These are phyloP conservation scores for Moesziomyces sp. DNA, from an alignment of 1,284 basidiomycete species.

Conservation along the genomic window DNA sequence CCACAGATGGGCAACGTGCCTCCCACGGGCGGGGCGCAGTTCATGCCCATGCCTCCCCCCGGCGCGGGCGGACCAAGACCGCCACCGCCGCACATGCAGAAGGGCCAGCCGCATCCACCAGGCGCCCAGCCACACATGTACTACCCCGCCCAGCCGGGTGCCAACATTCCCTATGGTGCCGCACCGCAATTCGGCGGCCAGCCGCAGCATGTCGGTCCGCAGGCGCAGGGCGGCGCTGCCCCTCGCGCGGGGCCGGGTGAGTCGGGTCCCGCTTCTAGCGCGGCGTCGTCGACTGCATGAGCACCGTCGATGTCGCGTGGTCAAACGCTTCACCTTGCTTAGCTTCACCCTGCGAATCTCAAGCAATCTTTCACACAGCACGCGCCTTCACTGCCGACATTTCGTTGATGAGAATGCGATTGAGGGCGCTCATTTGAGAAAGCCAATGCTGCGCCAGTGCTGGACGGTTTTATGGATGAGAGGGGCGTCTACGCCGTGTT, in stretches of 20 bases:
- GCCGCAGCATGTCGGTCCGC: conserved; percentile 13
- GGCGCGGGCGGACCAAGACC: conserved; percentile 37
- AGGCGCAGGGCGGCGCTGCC: conserved; percentile 10
- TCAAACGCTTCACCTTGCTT: too few species aligned
- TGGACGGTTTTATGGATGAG: conserved; percentile 32
- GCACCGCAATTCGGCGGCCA: conserved; percentile 30
- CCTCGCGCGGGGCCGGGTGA: conserved; percentile 13
- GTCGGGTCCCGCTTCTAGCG: conserved; percentile 29
- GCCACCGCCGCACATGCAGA: conserved; percentile 42
- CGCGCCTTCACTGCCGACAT: too few species aligned
- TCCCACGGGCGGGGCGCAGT: conserved; percentile 32
- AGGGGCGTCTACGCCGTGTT: conserved; percentile 11
- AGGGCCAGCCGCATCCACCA: conserved; percentile 20
- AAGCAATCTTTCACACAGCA: background rate
- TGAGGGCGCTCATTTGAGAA: conserved; percentile 9
- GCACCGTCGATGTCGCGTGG: background rate
- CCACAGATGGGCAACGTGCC: conserved; percentile 57
- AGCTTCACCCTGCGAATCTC: background rate
- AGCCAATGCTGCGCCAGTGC: conserved; percentile 28
- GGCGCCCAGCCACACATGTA: conserved; percentile 35
- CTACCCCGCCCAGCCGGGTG: conserved; percentile 27
- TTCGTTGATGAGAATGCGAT: background rate
- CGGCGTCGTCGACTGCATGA: conserved; percentile 37
- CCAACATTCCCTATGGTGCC: conserved; percentile 18
- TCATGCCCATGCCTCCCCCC: conserved; percentile 47